Evolutionary conservation across 2,329 filamentous ascomycete species (phyloP).

Genomic region (Ampelomyces quisqualis): DNA sequence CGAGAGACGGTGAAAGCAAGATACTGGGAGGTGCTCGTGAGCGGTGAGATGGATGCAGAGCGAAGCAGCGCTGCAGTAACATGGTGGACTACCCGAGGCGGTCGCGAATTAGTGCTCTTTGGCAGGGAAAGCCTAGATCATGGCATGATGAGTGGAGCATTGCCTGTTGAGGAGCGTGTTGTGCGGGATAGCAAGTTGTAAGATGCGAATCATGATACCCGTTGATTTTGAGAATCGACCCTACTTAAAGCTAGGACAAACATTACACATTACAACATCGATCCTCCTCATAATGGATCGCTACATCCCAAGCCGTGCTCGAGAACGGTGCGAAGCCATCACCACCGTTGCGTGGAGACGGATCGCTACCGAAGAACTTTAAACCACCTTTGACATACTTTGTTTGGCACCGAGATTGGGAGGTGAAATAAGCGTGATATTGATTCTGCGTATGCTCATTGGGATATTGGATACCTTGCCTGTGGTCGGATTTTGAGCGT

Average conservation of each 20-base stretch:
- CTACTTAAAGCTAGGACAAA: neutral
- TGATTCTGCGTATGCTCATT: constrained; percentile 9
- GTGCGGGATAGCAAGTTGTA: constrained; percentile 52
- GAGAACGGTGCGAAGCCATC: too few species aligned
- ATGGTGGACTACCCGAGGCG: constrained; percentile 77
- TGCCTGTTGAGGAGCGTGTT: constrained; percentile 38
- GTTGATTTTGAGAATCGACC: neutral
- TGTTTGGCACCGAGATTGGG: constrained; percentile 13
- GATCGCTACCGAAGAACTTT: constrained; percentile 10
- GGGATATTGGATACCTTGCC: constrained; percentile 4
- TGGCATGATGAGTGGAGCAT: constrained; percentile 58
- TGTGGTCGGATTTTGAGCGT: neutral
- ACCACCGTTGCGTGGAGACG: neutral
- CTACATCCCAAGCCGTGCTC: too few species aligned
- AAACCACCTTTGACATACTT: constrained; percentile 8
- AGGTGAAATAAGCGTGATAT: constrained; percentile 8
- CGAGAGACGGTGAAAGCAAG: constrained; percentile 66
- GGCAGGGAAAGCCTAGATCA: constrained; percentile 55
- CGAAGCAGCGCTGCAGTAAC: constrained; percentile 73
- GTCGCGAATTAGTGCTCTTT: constrained; percentile 57
- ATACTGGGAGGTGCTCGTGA: constrained; percentile 77
- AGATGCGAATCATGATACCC: constrained; percentile 18
- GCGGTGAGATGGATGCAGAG: constrained; percentile 86
- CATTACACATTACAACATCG: too few species aligned
- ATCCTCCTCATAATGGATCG: too few species aligned